Percentiles rank a stretch among this genome's conserved stretches.
phyloP scores from a whole-genome alignment of 805 yeast genomes.

The Hemisphaericaspora nanyangensis region DNA sequence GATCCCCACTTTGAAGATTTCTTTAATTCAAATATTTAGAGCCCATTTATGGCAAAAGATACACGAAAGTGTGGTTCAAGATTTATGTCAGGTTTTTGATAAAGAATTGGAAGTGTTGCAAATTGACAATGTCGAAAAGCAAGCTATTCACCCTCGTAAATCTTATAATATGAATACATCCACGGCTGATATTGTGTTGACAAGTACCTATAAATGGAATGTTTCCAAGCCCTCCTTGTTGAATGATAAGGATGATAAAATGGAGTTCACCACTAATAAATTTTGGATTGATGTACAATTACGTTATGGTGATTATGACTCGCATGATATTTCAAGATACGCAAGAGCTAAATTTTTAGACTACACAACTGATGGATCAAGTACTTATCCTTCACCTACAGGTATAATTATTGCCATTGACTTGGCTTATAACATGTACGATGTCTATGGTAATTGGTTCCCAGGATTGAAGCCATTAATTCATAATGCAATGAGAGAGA shows the following conservation, averaged over 20 bases:
- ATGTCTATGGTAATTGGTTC: conserved; percentile 97
- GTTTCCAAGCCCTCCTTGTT: conserved; percentile 78
- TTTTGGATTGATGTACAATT: conserved; percentile 95
- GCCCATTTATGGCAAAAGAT: conserved; percentile 99
- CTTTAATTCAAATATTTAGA: conserved; percentile 91
- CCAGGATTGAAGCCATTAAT: conserved; percentile 87
- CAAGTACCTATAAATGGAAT: conserved; percentile 77
- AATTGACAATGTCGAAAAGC: conserved; percentile 82
- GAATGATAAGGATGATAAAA: conserved; percentile 54
- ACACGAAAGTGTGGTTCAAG: conserved; percentile 92
- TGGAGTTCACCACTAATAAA: conserved; percentile 61
- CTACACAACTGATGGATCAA: conserved; percentile 81
- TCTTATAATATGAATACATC: conserved; percentile 97
- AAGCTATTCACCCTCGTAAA: conserved; percentile 93
- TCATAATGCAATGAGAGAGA: conserved; percentile 88
- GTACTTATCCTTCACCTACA: conserved; percentile 87
- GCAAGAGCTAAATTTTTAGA: conserved; percentile 90
- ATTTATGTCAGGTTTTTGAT: conserved; percentile 87
- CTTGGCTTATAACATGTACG: conserved; percentile 92
- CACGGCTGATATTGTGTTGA: conserved; percentile 81
- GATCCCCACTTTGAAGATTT: conserved; percentile 93
- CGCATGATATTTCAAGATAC: conserved; percentile 93
- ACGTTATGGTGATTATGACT: conserved; percentile 95
- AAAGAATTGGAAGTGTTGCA: conserved; percentile 78
- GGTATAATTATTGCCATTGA: conserved; percentile 91